A percentile compares a stretch with the other conserved stretches of the same genome.
Evolutionary conservation across 495 filamentous ascomycete genomes (phyloP).

Genomic region (Sordaria brevicollis): DNA sequence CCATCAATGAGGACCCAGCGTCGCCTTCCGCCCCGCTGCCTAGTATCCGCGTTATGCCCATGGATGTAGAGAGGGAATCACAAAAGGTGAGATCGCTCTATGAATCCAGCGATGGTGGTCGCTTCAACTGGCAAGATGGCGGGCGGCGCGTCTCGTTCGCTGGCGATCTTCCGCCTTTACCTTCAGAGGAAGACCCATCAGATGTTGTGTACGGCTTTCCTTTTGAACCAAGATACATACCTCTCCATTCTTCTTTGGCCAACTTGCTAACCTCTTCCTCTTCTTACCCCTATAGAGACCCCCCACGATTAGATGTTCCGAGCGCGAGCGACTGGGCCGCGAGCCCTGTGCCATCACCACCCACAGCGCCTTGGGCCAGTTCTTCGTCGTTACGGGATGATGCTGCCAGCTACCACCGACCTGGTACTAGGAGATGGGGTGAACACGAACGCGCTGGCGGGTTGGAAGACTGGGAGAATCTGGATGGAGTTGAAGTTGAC

Average conservation of each 20-base stretch:
- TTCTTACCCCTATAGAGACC: slow-evolving; percentile 1
- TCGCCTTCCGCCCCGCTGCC: slow-evolving; percentile 15
- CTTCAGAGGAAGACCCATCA: slow-evolving; percentile 36
- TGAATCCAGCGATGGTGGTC: slow-evolving; percentile 50
- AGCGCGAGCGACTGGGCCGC: slow-evolving; percentile 10
- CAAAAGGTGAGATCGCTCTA: slow-evolving; percentile 89
- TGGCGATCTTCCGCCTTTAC: slow-evolving; percentile 28
- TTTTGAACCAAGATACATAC: slow-evolving; percentile 11
- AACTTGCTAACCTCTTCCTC: neutral
- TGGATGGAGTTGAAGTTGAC: slow-evolving; percentile 81
- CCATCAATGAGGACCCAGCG: slow-evolving; percentile 7
- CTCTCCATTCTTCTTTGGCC: slow-evolving; percentile 23
- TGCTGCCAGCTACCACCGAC: neutral
- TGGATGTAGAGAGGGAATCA: slow-evolving; percentile 77
- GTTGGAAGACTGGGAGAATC: slow-evolving; percentile 90
- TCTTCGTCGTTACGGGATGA: slow-evolving; percentile 26
- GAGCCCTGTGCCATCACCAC: slow-evolving; percentile 5
- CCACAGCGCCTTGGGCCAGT: slow-evolving; percentile 24
- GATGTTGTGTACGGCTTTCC: slow-evolving; percentile 45
- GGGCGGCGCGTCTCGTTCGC: slow-evolving; percentile 29
- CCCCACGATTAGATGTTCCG: slow-evolving; percentile 7
- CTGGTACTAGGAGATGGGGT: slow-evolving; percentile 21
- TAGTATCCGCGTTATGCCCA: slow-evolving; percentile 50
- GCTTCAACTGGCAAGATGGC: slow-evolving; percentile 49
- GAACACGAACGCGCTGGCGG: slow-evolving; percentile 59